Evolutionary conservation across 257 asterid species (phyloP).

Genomic region (Przewalskia tangutica): DNA sequence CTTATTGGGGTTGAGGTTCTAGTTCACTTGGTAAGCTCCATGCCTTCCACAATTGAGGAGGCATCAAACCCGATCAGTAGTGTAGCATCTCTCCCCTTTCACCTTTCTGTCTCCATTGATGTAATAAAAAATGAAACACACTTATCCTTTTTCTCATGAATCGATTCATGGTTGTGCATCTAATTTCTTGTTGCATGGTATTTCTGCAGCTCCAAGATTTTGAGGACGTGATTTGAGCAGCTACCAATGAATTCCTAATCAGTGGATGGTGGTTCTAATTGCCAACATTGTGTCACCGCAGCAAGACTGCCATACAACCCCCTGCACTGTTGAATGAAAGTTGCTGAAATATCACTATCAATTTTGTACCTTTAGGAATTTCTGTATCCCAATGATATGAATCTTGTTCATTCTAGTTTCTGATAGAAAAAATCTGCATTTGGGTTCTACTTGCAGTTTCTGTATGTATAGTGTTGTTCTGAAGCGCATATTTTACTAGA

Average conservation of each 20-base stretch:
- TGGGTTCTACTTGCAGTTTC: neutral
- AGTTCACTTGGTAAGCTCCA: neutral
- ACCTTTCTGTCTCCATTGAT: too few species aligned
- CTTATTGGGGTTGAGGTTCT: neutral
- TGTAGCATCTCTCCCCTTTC: neutral
- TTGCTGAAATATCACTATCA: neutral
- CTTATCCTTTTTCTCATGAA: neutral
- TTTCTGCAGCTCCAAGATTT: slow-evolving; percentile 69
- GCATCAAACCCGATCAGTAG: neutral
- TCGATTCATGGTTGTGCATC: neutral
- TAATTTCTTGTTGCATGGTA: neutral
- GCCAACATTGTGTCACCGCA: neutral
- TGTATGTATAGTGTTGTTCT: neutral
- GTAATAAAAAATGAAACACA: neutral
- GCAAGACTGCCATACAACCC: neutral
- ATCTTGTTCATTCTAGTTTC: neutral
- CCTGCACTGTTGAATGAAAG: neutral
- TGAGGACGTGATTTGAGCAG: slow-evolving; percentile 1
- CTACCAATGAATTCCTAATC: neutral
- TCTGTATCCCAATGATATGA: neutral
- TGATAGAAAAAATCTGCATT: neutral
- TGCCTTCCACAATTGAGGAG: neutral
- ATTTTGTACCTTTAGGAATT: neutral
- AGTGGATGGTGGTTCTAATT: neutral
- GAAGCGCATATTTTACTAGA: neutral